Percentiles rank a stretch among this genome's conserved stretches.
Evolutionary conservation across 495 filamentous ascomycete species (phyloP).

Genomic region (Podospora appendiculata): DNA sequence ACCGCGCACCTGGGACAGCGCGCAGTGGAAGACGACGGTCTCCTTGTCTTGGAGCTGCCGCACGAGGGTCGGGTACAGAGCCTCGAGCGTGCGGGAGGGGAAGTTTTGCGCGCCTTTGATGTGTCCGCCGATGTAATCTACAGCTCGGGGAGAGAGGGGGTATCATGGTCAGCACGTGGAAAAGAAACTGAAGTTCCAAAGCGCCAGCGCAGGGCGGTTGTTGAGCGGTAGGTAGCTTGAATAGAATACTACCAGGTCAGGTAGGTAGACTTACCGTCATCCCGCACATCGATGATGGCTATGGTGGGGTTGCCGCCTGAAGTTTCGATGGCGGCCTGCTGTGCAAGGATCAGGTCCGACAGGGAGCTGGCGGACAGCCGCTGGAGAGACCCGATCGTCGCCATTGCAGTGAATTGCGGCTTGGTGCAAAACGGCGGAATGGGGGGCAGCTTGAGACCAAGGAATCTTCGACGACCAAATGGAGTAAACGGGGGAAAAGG

Average conservation of each 20-base stretch:
- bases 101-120: slow-evolving; percentile 70
- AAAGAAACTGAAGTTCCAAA: not conserved
- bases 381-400: slow-evolving; percentile 51
- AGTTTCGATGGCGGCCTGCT: slow-evolving; percentile 6
- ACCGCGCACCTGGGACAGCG: slow-evolving; percentile 82
- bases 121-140: slow-evolving; percentile 90
- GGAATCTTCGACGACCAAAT: not conserved
- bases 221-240: not conserved
- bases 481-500: too few species aligned
- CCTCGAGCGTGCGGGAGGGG: slow-evolving; percentile 64
- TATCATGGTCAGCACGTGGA: not conserved
- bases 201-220: not conserved
- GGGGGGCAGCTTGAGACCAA: not conserved
- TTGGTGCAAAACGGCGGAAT: too few species aligned
- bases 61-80: slow-evolving; percentile 71
- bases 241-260: too few species aligned
- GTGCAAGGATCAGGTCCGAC: slow-evolving; percentile 42
- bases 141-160: not conserved
- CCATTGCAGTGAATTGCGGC: slow-evolving; percentile 10
- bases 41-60: slow-evolving; percentile 70
- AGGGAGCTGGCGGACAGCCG: slow-evolving; percentile 58
- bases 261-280: slow-evolving; percentile 49
- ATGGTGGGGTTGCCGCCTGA: slow-evolving; percentile 28
- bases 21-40: slow-evolving; percentile 89
- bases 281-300: slow-evolving; percentile 83